Base-by-base conservation (phyloP, 2,329 filamentous ascomycete species). In the Fusarium tuaranense region DNA sequence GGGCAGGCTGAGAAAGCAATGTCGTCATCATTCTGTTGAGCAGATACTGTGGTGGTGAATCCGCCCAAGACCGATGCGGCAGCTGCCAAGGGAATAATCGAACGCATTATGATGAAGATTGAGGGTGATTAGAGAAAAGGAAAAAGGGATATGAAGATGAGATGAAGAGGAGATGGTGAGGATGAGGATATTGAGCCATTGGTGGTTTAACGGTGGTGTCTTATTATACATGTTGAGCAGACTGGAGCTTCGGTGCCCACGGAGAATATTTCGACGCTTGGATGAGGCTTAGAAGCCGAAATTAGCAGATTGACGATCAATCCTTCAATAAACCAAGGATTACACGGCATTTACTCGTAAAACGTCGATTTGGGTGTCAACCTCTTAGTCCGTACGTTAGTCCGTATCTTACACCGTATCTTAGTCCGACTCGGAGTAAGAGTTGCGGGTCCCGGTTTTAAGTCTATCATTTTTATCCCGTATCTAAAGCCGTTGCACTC, bases 1-100 rank as follows among this genome's bases (percentile, higher is more conserved):
- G 72, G 66, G n/a, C 76, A 78, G 5, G 72, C 74, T 1, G 71
- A 71, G 30, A 72, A 78, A 1, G 72, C 7, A 18, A 72, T 73
- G 3, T 67, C 53, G 13, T 70, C 63, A 4, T 73, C 60, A 1
- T n/a, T 38, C 1, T 58, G 34, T 14, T 73, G 55, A 3, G 70
- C 62, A 2, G 51, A 18, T 3, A n/a, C n/a, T 4, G n/a, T 44
- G 1, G 10, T 25, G 1, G 53, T n/a, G 8, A 63, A 2, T 2
- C 53, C n/a, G 13, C 62, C 14, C 1, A 67, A n/a, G 1, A 75
- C 13, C 5, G 51, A 46, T 0, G 12, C 18, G 0, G 51, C 44
- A 9, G 51, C 20, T 4, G 38, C 3, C 4, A 53, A 32, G 14
- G 44, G 46, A 1, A 67, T 2, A 6, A 25, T 18, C 0, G 20